Percentiles rank a stretch among this genome's conserved stretches.
Conservation (phyloP, 1,284 basidiomycete species). For the Cerioporus squamosus region DNA sequence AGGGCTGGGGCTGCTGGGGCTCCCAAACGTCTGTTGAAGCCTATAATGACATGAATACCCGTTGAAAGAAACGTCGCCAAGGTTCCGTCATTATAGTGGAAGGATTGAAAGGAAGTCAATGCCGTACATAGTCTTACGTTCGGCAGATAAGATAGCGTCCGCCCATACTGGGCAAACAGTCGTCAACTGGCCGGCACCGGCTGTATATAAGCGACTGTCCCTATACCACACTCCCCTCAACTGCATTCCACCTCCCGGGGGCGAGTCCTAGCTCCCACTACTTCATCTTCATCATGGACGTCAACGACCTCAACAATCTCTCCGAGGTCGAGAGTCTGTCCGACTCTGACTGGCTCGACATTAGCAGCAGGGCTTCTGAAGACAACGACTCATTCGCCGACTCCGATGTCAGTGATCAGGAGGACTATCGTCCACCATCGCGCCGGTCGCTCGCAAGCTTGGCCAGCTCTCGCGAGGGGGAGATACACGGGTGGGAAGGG, state of each 20-base stretch:
- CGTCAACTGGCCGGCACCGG: slow-evolving; percentile 23
- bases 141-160: slow-evolving; percentile 18
- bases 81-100: background rate
- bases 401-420: slow-evolving; percentile 62
- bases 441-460: slow-evolving; percentile 69
- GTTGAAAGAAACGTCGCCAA: too few relatives aligned
- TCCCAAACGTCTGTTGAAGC: background rate
- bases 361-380: slow-evolving; percentile 66
- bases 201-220: slow-evolving; percentile 21
- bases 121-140: background rate
- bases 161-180: slow-evolving; percentile 21
- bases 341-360: slow-evolving; percentile 82
- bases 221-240: slow-evolving; percentile 9
- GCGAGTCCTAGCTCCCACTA: background rate
- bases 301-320: slow-evolving; percentile 37
- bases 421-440: slow-evolving; percentile 57
- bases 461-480: slow-evolving; percentile 57
- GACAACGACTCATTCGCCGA: slow-evolving; percentile 64
- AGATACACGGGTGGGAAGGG: slow-evolving; percentile 76
- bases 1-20: too few relatives aligned
- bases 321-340: slow-evolving; percentile 70
- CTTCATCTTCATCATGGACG: slow-evolving; percentile 31
- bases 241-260: slow-evolving; percentile 9
- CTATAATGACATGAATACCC: too few relatives aligned
- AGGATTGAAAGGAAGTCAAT: background rate